Conservation (phyloP, 257 asterid species). For the Marsdenia floribunda region DNA sequence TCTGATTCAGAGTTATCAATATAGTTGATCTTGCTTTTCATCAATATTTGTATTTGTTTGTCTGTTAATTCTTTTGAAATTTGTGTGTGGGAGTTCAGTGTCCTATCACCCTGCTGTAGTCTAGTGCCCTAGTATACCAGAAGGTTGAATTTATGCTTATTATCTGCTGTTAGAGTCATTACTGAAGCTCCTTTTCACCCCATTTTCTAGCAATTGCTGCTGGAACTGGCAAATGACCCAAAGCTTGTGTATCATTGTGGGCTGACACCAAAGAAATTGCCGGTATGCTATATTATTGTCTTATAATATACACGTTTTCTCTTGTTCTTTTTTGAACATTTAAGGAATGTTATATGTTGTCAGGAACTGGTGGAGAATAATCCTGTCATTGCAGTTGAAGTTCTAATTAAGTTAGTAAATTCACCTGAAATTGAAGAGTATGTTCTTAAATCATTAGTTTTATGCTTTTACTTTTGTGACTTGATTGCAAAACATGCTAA, state of each 20-base stretch:
- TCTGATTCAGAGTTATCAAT: no score
- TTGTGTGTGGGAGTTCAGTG: no score
- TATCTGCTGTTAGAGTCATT: constrained; percentile 7
- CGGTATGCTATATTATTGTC: constrained; percentile 48
- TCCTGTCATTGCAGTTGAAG: constrained; percentile 95
- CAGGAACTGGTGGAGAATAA: constrained; percentile 98
- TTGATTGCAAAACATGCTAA: constrained; percentile 2
- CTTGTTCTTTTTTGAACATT: neutral
- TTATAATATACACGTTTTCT: neutral
- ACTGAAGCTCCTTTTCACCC: constrained; percentile 2
- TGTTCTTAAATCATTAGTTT: constrained; percentile 21
- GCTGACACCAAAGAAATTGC: constrained; percentile 85
- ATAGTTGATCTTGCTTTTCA: no score
- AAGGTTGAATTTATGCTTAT: neutral
- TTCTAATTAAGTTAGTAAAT: constrained; percentile 76
- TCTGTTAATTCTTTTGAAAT: no score
- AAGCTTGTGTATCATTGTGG: constrained; percentile 99
- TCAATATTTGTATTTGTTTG: no score
- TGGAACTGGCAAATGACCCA: constrained; percentile 78
- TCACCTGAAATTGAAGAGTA: constrained; percentile 97
- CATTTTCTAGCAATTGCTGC: constrained; percentile 59
- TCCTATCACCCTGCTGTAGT: neutral
- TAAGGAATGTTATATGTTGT: neutral
- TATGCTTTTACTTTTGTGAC: neutral
- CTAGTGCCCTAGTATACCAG: neutral